Conservation (phyloP, 352 stramenopile species). For the Phytophthora multivora region DNA sequence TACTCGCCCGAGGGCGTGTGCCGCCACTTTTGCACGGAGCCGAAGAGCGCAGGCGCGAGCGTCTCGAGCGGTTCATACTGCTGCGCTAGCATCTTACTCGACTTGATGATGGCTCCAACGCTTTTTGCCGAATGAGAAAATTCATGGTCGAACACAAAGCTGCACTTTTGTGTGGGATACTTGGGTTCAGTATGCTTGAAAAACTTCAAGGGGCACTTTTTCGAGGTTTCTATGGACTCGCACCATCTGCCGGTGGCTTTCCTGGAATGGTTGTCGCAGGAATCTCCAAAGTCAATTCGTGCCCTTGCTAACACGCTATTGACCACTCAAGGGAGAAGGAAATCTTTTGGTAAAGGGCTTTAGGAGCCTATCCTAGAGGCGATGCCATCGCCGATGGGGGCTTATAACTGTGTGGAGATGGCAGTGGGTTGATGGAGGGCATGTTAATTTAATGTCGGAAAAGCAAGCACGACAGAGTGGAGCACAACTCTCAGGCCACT, state of each 20-base stretch:
- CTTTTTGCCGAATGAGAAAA: conserved; percentile 25
- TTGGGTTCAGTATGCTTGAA: conserved; percentile 25
- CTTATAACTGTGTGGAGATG: conserved; percentile 1
- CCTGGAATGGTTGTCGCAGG: conserved; percentile 22
- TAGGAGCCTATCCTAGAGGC: conserved; percentile 4
- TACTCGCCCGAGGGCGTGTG: conserved; percentile 52
- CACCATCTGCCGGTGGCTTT: conserved; percentile 19
- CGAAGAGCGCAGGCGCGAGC: conserved; percentile 75
- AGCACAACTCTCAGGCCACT: conserved; percentile 1
- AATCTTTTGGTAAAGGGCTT: neutral
- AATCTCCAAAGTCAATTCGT: conserved; percentile 4
- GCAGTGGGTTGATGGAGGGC: neutral
- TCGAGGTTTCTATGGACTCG: conserved; percentile 16
- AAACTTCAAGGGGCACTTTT: conserved; percentile 29
- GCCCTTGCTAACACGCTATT: too few relatives aligned
- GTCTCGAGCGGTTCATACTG: conserved; percentile 66
- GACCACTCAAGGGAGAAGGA: neutral
- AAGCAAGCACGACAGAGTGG: neutral
- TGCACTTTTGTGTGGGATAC: neutral
- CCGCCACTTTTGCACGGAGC: conserved; percentile 67
- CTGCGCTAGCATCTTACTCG: conserved; percentile 19
- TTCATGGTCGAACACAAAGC: neutral
- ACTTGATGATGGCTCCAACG: conserved; percentile 10
- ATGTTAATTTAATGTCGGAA: too few relatives aligned
- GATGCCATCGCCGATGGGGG: too few relatives aligned